Evolutionary conservation across 169 alveolate genomes (phyloP), one percentile per base, ranked within the genome.

Genomic region (Eimeria maxima): DNA sequence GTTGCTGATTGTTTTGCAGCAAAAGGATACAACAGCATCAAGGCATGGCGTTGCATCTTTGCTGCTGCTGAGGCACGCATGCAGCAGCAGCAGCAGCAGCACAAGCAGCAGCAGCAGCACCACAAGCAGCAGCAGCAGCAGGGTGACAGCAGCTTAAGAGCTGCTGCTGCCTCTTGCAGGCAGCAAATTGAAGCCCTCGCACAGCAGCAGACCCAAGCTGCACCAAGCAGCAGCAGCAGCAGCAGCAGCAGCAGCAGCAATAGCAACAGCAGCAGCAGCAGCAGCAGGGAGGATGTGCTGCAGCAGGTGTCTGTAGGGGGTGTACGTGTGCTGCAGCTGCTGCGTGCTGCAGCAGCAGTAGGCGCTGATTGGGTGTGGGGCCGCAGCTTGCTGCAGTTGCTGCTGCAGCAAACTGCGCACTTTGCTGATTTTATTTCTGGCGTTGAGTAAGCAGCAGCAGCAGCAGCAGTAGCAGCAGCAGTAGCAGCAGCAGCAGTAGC

Each of bases 1-100:
- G 60, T 20, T 10, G 78, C 73, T 3, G 92, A 55, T 6, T 57
- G 92, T 24, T 50, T 83, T 55, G 92, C 73, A 57, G 78, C 94
- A 20, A n/a, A 42, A 42, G 94, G 94, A n/a, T 42, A 65, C 84
- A 18, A 24, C 53, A 27, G 69, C 69, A 11, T 80, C n/a, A 27
- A 44, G 13, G 65, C 90, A 5, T 80, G 90, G 90, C 90, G 69
- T 22, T 3, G 69, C 44, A 18, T 80, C 13, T 47, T 80, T 80
- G 90, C 90, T 42, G 94, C 94, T 42, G 94, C 94, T 22, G 65
- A 71, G 69, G 69, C 65, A 67, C 10, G 45, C 94, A 50, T 50
- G 57, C 57, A 50, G 57, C 57, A 50, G 57, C 57, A 50, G 57
- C 57, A 50, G 57, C 57, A 50, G 57, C 57, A 50, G 57, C 57